Conservation (phyloP, 2,329 filamentous ascomycete species). For the Talaromyces sp. region DNA sequence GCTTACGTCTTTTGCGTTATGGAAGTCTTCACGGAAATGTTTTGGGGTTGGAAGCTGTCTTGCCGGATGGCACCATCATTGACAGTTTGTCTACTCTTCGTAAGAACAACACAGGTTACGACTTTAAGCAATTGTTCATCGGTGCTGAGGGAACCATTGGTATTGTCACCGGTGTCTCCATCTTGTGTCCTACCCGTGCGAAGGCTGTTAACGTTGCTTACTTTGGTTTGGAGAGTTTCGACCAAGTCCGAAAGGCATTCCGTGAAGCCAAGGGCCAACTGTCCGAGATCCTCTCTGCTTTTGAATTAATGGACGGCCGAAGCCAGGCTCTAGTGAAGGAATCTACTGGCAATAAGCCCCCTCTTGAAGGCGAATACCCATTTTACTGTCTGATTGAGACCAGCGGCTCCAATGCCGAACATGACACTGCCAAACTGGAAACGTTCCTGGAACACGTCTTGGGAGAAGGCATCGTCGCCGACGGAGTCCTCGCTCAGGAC, state of each 20-base stretch:
- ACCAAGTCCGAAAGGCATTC: conserved; percentile 83
- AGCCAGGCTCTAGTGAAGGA: conserved; percentile 74
- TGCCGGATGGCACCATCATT: conserved; percentile 88
- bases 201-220: conserved; percentile 92
- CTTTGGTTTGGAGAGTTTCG: conserved; percentile 85
- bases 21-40: conserved; percentile 92
- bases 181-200: conserved; percentile 83
- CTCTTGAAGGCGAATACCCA: conserved; percentile 77
- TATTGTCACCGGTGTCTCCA: conserved; percentile 84
- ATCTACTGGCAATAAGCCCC: conserved; percentile 72
- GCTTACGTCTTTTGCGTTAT: conserved; percentile 83
- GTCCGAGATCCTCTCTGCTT: conserved; percentile 92
- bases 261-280: conserved; percentile 84
- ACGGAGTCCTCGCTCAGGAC: conserved; percentile 89
- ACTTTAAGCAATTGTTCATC: conserved; percentile 94
- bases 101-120: conserved; percentile 99
- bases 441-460: conserved; percentile 89
- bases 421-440: conserved; percentile 89
- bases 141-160: conserved; percentile 93
- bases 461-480: conserved; percentile 77
- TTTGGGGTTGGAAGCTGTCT: conserved; percentile 85
- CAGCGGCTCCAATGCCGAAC: conserved; percentile 87
- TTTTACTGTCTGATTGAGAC: conserved; percentile 98
- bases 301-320: conserved; percentile 90
- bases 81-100: conserved; percentile 83